Base-by-base conservation (phyloP, 1,139 yeast genomes). In the Blastobotrys niveus region DNA sequence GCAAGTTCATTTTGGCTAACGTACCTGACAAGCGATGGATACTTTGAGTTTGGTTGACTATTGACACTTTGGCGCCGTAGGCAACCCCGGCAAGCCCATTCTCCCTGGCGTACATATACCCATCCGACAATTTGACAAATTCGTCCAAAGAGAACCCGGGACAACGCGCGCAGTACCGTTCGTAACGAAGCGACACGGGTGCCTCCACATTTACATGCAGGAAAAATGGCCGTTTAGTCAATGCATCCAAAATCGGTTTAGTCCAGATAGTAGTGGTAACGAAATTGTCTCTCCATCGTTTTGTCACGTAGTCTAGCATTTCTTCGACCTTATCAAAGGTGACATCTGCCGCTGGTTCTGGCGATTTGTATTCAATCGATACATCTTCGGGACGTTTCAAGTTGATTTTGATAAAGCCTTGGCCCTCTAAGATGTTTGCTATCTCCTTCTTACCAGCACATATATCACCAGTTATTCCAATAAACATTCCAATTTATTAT, bases 121-220 rank as follows among this genome's bases (percentile, higher is more conserved):
- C 52, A 52, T 81, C 88, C 21, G 78, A 72, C 20, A 56, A 49
- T 5, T 57, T 61, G 4, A 73, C 68, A 55, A 82, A 81, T 34
- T 70, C 64, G 14, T 56, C 52, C 31, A 56, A 42, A 3, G 46
- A 9, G 3, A 19, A 34, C 12, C 34, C 17, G 12, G 33, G 27
- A n/a, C 36, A 33, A 12, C 34, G 24, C 27, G 40, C 44, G 25
- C 36, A 26, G 21, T 68, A 74, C 39, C 93, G 65, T 35, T 68
- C 62, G 58, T 71, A 74, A 44, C 95, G 70, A 21, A 76, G 54
- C 18, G 60, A 56, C 12, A 82, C 51, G 0, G 96, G 86, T 0
- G 95, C 88, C 58, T 87, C 95, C 2, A 88, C 71, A 7, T 87
- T 74, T 2, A 91, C 60, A 56, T 88, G 95, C 25, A 88, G 71